These are phyloP conservation scores for Capsella rubella DNA, from an alignment of 441 rosid species.

Conservation along the genomic window DNA sequence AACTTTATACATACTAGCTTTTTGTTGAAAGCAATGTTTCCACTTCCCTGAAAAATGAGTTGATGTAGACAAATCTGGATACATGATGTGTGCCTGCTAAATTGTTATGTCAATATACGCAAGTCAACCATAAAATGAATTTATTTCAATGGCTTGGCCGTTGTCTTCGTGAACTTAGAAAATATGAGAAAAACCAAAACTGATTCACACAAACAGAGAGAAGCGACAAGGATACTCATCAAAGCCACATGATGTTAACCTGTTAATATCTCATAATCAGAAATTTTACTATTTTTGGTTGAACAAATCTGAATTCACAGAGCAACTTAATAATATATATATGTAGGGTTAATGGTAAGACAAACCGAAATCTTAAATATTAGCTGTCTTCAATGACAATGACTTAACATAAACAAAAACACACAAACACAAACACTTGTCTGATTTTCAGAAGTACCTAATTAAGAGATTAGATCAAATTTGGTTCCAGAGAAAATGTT, in stretches of 20 bases:
- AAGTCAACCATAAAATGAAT: neutral
- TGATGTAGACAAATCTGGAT: neutral
- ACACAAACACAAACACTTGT: neutral
- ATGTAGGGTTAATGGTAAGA: neutral
- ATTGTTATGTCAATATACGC: neutral
- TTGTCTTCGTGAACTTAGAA: neutral
- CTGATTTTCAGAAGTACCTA: neutral
- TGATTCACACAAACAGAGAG: neutral
- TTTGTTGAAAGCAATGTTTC: constrained; percentile 7
- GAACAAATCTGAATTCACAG: neutral
- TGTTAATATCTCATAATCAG: neutral
- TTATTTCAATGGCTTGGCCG: neutral
- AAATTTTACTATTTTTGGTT: neutral
- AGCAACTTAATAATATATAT: neutral
- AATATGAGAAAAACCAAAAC: neutral
- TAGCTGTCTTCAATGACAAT: constrained; percentile 15
- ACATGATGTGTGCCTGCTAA: constrained; percentile 1
- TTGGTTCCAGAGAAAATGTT: neutral
- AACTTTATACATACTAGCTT: neutral
- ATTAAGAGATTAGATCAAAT: neutral
- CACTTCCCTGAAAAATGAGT: constrained; percentile 1
- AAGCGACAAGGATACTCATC: constrained; percentile 7
- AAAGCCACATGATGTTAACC: constrained; percentile 4
- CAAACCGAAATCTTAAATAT: constrained; percentile 3
- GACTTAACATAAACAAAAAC: neutral